A percentile compares a stretch with the other conserved stretches of the same genome.
These are phyloP conservation scores for Hypomyces perniciosus DNA, from an alignment of 2,329 filamentous ascomycete species.

Conservation along the genomic window DNA sequence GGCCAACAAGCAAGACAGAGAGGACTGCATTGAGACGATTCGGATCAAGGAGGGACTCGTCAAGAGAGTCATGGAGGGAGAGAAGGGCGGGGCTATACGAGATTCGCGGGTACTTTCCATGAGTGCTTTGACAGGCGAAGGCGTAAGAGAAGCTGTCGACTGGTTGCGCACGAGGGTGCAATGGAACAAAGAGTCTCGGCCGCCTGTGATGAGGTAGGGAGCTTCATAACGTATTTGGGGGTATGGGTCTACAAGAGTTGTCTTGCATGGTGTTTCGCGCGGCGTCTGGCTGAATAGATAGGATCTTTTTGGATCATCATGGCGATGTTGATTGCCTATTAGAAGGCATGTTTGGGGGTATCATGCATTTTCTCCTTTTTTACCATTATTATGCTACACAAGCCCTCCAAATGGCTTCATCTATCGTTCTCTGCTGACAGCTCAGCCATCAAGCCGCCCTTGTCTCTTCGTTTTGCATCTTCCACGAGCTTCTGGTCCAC, in stretches of 20 bases:
- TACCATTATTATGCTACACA: slow-evolving; percentile 13
- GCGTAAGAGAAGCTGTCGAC: slow-evolving; percentile 92
- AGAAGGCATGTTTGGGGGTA: slow-evolving; percentile 19
- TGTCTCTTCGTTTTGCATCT: slow-evolving; percentile 71
- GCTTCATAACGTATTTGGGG: background rate
- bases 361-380: slow-evolving; percentile 22
- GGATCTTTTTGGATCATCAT: slow-evolving; percentile 6
- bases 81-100: slow-evolving; percentile 77
- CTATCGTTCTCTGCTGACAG: slow-evolving; percentile 79
- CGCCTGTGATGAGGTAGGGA: slow-evolving; percentile 79
- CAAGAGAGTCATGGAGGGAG: slow-evolving; percentile 90
- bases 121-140: slow-evolving; percentile 80
- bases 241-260: background rate
- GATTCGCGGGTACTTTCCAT: slow-evolving; percentile 89
- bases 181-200: slow-evolving; percentile 92
- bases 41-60: slow-evolving; percentile 95
- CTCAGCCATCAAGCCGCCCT: slow-evolving; percentile 73
- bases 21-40: slow-evolving; percentile 96
- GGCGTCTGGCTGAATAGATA: slow-evolving; percentile 9
- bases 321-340: background rate
- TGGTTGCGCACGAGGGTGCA: slow-evolving; percentile 89
- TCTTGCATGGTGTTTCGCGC: background rate
- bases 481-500: slow-evolving; percentile 69
- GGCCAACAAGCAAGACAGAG: slow-evolving; percentile 95
- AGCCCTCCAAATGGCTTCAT: slow-evolving; percentile 16